A percentile compares a stretch with the other conserved stretches of the same genome.
Evolutionary conservation across 2,329 filamentous ascomycete species (phyloP).

Genomic region (Penicillium brasilianum): DNA sequence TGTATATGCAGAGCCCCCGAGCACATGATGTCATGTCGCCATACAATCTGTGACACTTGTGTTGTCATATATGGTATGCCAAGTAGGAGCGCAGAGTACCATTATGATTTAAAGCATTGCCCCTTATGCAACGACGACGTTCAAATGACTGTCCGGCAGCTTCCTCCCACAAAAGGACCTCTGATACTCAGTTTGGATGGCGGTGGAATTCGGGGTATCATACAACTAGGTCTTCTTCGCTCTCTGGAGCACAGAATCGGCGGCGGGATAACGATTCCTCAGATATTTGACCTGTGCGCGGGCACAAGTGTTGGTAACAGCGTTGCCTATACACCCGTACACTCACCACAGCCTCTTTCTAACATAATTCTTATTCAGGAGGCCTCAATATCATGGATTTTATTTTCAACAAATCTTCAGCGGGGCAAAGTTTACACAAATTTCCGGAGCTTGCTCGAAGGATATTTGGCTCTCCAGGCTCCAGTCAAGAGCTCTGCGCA

Average conservation of each 20-base stretch:
- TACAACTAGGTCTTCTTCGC: constrained; percentile 25
- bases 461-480: constrained; percentile 13
- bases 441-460: constrained; percentile 24
- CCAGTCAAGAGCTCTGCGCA: neutral
- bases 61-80: constrained; percentile 19
- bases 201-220: constrained; percentile 26
- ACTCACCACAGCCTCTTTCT: constrained; percentile 18
- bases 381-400: constrained; percentile 15
- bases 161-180: constrained; percentile 27
- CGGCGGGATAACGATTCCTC: constrained; percentile 3
- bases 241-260: constrained; percentile 21
- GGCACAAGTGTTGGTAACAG: constrained; percentile 27
- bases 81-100: constrained; percentile 12
- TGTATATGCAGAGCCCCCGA: constrained; percentile 25
- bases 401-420: constrained; percentile 18
- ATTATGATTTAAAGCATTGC: constrained; percentile 11
- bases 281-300: constrained; percentile 16
- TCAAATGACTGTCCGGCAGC: constrained; percentile 14
- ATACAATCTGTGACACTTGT: constrained; percentile 28
- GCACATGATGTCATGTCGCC: constrained; percentile 25
- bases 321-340: too few relatives aligned
- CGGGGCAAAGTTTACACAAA: constrained; percentile 17
- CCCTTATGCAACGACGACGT: constrained; percentile 9
- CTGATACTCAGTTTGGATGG: constrained; percentile 27
- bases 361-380: constrained; percentile 4